Percentiles rank a stretch among this genome's conserved stretches.
These are phyloP conservation scores for Porogramme epimiltina DNA, from an alignment of 1,284 basidiomycete species.

Conservation along the genomic window DNA sequence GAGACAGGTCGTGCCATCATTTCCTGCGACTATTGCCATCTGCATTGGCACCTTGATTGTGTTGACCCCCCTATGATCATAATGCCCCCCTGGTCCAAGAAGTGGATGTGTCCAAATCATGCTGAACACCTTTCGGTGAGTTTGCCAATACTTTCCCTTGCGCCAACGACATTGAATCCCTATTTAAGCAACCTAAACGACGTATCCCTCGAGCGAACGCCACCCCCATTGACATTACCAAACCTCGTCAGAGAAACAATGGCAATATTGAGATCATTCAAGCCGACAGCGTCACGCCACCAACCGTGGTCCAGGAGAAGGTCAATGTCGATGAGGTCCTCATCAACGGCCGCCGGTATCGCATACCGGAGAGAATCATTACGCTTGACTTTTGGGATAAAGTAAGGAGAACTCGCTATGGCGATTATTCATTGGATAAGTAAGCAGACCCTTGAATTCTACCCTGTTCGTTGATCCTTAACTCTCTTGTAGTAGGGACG, in stretches of 20 bases:
- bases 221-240: slow-evolving; percentile 69
- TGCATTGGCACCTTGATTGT: slow-evolving; percentile 98
- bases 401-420: slow-evolving; percentile 49
- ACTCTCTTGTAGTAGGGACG: slow-evolving; percentile 5
- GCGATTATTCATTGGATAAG: slow-evolving; percentile 40
- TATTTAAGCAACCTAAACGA: slow-evolving; percentile 66
- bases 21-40: slow-evolving; percentile 93
- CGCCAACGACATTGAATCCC: background rate
- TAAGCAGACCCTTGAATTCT: slow-evolving; percentile 30
- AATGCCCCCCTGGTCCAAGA: slow-evolving; percentile 86
- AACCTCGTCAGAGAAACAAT: slow-evolving; percentile 79
- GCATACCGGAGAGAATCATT: slow-evolving; percentile 93
- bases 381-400: slow-evolving; percentile 96
- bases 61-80: slow-evolving; percentile 86
- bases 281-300: slow-evolving; percentile 47
- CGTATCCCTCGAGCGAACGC: slow-evolving; percentile 75
- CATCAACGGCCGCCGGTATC: slow-evolving; percentile 85
- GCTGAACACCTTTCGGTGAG: slow-evolving; percentile 78
- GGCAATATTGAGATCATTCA: slow-evolving; percentile 90
- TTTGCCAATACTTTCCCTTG: background rate
- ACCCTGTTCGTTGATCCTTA: background rate
- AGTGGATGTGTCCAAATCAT: slow-evolving; percentile 99
- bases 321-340: slow-evolving; percentile 72
- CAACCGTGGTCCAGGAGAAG: slow-evolving; percentile 37
- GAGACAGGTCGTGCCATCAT: slow-evolving; percentile 76